Evolutionary conservation across 2,329 filamentous ascomycete species (phyloP), one percentile per base, ranked within the genome.

Genomic region (Graphilbum sp.): DNA sequence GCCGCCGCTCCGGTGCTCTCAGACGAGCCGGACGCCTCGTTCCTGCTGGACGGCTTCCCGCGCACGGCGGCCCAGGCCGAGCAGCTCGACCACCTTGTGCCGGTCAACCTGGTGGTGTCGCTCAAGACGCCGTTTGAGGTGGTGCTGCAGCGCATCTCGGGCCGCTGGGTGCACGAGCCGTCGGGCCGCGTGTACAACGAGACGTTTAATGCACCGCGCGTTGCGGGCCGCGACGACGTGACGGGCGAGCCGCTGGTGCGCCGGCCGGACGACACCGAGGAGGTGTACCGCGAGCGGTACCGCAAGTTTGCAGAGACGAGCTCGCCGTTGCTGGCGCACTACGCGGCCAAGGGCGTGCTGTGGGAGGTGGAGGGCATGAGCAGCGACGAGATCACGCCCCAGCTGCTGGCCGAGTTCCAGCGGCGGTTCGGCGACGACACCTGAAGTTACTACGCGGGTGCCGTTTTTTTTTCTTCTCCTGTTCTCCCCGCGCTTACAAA

Each of bases 151-250:
- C 80, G 90, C 39, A 95, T 98, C 49, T 75, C 82, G 32, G 86
- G 85, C 37, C 79, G 90, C 41, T 95, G 87, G 87, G 79, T 95
- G 31, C 90, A 98, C 58, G 81, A 82, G 50, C 76, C 85, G 1
- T 93, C 85, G 0, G 90, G 90, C 2, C 72, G 90, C 21, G 80
- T 95, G 15, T 98, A 98, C 66, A 98, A 98, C 56, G 92, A 86
- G 3, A 77, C 77, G 0, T 98, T 94, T 64, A 86, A 96, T 53
- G 70, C 81, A 8, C 90, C 90, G 1, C 79, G 78, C 47, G 75
- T 87, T 2, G 60, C 74, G 0, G 88, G 90, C 20, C 72, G 67
- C 47, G 90, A 98, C 58, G 90, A 98, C 55, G 54, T 95, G 35
- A 98, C 90, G 0, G 90, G 90, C 15, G 90, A 98, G 54, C 64